phyloP scores from a whole-genome alignment of 2,329 filamentous ascomycete species.

The Phaeoacremonium minimum region DNA sequence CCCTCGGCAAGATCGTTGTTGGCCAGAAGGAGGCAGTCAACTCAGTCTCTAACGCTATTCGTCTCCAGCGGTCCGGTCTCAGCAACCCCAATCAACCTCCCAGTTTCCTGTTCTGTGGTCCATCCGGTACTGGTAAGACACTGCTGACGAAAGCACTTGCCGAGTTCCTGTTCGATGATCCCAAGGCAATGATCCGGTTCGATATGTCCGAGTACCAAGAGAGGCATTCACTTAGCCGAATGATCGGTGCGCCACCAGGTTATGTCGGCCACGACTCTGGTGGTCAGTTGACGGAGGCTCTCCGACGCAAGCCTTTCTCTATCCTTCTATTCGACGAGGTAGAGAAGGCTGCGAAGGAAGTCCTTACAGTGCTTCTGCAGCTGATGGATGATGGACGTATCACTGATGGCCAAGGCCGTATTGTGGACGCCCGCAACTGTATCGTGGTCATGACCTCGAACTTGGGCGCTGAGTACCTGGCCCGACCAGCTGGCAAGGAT shows the following conservation, averaged over 20 bases:
- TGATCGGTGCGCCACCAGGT: slow-evolving; percentile 96
- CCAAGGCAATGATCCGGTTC: slow-evolving; percentile 97
- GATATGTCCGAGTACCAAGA: slow-evolving; percentile 99
- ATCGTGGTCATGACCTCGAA: slow-evolving; percentile 99
- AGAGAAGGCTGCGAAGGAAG: slow-evolving; percentile 97
- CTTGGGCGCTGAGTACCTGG: slow-evolving; percentile 89
- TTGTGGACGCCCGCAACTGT: slow-evolving; percentile 94
- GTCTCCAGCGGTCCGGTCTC: slow-evolving; percentile 89
- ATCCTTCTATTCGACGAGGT: slow-evolving; percentile 98
- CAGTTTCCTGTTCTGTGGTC: slow-evolving; percentile 97
- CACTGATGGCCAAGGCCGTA: slow-evolving; percentile 92
- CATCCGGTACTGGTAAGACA: slow-evolving; percentile 97
- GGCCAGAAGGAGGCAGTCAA: slow-evolving; percentile 92
- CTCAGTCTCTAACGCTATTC: slow-evolving; percentile 92
- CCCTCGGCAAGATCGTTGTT: slow-evolving; percentile 78
- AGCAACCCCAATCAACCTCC: slow-evolving; percentile 95
- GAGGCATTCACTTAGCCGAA: slow-evolving; percentile 87
- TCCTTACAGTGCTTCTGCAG: slow-evolving; percentile 94
- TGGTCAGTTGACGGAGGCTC: slow-evolving; percentile 90
- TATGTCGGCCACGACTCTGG: slow-evolving; percentile 97
- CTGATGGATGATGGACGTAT: slow-evolving; percentile 99
- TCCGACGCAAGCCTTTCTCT: slow-evolving; percentile 93
- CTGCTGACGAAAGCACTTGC: slow-evolving; percentile 93
- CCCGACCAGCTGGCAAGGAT: slow-evolving; percentile 71
- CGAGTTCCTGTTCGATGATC: slow-evolving; percentile 95